phyloP scores from a whole-genome alignment of 371 early-diverging fungal species.

The Conidiobolus incongruus region DNA sequence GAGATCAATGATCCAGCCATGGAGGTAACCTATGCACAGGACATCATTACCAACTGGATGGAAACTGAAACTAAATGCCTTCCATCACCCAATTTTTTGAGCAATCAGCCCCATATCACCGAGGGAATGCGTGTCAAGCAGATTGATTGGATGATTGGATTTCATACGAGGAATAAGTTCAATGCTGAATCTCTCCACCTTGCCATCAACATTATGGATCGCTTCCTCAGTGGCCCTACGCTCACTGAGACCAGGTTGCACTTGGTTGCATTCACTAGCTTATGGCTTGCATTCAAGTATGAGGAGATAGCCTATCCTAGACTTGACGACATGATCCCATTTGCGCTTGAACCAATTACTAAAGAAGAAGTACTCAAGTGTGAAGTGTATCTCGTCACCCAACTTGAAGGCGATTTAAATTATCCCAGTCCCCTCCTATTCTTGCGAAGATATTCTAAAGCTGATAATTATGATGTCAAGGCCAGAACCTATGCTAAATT shows the following conservation, averaged over 20 bases:
- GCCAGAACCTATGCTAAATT: conserved; percentile 87
- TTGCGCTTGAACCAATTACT: conserved; percentile 50
- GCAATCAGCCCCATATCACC: no score
- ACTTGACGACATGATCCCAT: conserved; percentile 51
- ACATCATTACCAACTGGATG: no score
- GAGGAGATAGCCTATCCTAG: conserved; percentile 84
- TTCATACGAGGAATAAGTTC: conserved; percentile 71
- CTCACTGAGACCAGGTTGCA: conserved; percentile 81
- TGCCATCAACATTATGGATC: conserved; percentile 88
- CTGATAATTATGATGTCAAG: conserved; percentile 66
- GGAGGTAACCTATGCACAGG: no score
- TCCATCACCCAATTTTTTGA: no score
- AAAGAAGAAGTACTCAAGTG: conserved; percentile 68
- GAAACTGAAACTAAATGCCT: no score
- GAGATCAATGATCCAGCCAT: no score
- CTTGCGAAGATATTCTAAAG: conserved; percentile 70
- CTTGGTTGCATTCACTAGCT: conserved; percentile 83
- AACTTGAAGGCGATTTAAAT: conserved; percentile 56
- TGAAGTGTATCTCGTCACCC: conserved; percentile 71
- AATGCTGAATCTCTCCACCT: conserved; percentile 93
- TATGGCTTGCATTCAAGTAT: conserved; percentile 92
- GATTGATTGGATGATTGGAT: conserved; percentile 73
- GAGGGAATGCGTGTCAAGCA: no score
- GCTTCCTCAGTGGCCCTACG: conserved; percentile 73
- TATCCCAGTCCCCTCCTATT: conserved; percentile 81